Conservation (phyloP, 495 filamentous ascomycete species). For the Penicillium paxilli region DNA sequence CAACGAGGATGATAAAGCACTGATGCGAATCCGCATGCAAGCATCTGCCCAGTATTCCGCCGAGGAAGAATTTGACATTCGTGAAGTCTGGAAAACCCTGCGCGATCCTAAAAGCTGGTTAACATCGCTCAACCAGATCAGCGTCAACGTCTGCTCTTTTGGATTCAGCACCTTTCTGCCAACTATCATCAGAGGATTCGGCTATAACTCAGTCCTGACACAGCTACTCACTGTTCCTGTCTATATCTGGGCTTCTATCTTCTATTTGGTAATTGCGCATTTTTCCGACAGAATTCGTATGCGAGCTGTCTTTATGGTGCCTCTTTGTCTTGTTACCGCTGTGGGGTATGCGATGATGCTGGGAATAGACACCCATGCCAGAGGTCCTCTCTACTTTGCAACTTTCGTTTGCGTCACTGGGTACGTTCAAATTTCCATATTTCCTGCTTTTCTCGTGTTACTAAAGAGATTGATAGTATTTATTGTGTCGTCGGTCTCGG, state of each 20-base stretch:
- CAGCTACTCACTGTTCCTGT: slow-evolving; percentile 21
- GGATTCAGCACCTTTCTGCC: slow-evolving; percentile 20
- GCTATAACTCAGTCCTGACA: slow-evolving; percentile 11
- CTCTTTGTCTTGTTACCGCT: slow-evolving; percentile 12
- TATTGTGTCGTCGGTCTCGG: slow-evolving; percentile 8
- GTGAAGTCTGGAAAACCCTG: slow-evolving; percentile 16
- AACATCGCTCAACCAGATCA: slow-evolving; percentile 17
- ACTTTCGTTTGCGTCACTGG: slow-evolving; percentile 19
- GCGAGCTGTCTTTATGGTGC: slow-evolving; percentile 16
- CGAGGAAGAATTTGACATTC: slow-evolving; percentile 10
- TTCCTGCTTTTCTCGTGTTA: neutral
- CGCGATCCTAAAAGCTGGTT: slow-evolving; percentile 15
- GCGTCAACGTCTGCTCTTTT: slow-evolving; percentile 16
- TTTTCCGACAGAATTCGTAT: slow-evolving; percentile 15
- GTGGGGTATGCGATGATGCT: slow-evolving; percentile 18
- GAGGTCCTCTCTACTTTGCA: slow-evolving; percentile 16
- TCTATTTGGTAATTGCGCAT: slow-evolving; percentile 12
- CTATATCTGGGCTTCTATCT: slow-evolving; percentile 16
- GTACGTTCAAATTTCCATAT: slow-evolving; percentile 1
- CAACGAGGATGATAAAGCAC: slow-evolving; percentile 14
- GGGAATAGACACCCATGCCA: slow-evolving; percentile 10
- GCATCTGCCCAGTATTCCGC: slow-evolving; percentile 8
- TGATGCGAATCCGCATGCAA: slow-evolving; percentile 17
- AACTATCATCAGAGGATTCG: slow-evolving; percentile 14
- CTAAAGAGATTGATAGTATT: neutral